Conservation (phyloP, 2,329 filamentous ascomycete genomes). For the Claviceps purpurea region DNA sequence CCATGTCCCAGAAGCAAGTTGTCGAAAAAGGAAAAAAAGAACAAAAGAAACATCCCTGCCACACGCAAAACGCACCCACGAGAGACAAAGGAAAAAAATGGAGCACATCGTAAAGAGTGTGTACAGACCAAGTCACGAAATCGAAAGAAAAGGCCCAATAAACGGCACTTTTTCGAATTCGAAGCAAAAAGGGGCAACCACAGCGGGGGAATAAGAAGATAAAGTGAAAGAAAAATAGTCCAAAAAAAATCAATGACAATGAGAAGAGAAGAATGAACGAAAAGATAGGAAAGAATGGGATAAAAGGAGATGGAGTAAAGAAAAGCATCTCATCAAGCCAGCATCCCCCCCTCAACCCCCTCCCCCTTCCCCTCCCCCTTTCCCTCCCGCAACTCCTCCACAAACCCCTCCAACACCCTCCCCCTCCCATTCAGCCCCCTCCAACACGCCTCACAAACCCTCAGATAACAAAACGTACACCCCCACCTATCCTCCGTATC, state of each 20-base stretch:
- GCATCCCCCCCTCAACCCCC: constrained; percentile 1
- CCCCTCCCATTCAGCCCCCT: constrained; percentile 26
- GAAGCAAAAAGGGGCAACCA: too few relatives aligned
- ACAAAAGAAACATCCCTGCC: neutral
- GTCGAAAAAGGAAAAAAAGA: neutral
- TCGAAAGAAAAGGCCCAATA: too few relatives aligned
- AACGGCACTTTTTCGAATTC: too few relatives aligned
- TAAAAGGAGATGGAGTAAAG: neutral
- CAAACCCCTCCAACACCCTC: constrained; percentile 28
- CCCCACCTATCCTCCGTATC: constrained; percentile 32
- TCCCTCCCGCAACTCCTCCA: constrained; percentile 22
- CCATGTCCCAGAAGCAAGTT: neutral
- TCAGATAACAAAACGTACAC: constrained; percentile 37
- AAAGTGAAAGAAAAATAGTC: neutral
- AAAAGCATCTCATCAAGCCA: neutral
- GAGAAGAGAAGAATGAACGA: neutral
- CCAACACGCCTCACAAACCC: constrained; percentile 36
- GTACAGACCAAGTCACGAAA: too few relatives aligned
- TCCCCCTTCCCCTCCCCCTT: constrained; percentile 22
- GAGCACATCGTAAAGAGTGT: too few relatives aligned
- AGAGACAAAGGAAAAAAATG: neutral
- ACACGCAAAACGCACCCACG: too few relatives aligned
- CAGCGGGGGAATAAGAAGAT: too few relatives aligned
- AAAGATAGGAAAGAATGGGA: neutral
- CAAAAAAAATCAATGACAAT: neutral